These are phyloP conservation scores for Aspergillus pseudoterreus DNA, from an alignment of 2,329 filamentous ascomycete genomes.

Conservation along the genomic window DNA sequence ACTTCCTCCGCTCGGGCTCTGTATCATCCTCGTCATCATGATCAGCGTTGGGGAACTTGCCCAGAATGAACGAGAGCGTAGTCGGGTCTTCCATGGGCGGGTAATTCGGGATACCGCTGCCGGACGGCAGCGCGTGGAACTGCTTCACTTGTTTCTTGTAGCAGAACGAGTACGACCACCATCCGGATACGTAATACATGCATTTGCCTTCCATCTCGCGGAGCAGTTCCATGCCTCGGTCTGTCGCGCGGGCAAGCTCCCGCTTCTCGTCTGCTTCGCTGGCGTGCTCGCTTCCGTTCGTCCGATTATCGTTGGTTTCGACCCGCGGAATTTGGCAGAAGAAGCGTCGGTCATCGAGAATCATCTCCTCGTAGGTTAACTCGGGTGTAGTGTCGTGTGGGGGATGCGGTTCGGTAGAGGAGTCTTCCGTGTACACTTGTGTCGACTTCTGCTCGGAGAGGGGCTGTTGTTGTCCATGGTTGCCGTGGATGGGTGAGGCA, in stretches of 20 bases:
- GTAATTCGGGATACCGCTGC: conserved; percentile 62
- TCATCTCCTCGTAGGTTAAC: conserved; percentile 67
- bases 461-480: conserved; percentile 10
- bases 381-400: conserved; percentile 28
- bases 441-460: conserved; percentile 10
- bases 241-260: conserved; percentile 72
- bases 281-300: conserved; percentile 57
- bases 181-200: conserved; percentile 79
- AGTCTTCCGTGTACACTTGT: conserved; percentile 23
- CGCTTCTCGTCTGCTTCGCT: conserved; percentile 68
- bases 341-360: conserved; percentile 65
- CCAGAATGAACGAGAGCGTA: conserved; percentile 73
- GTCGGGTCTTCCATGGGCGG: conserved; percentile 74
- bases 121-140: conserved; percentile 76
- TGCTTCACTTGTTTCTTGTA: conserved; percentile 84
- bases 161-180: conserved; percentile 97
- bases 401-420: conserved; percentile 54
- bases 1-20: conserved; percentile 24
- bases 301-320: conserved; percentile 61
- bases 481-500: conserved; percentile 12
- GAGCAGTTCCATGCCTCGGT: conserved; percentile 75
- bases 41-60: conserved; percentile 50
- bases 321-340: conserved; percentile 81
- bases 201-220: conserved; percentile 73
- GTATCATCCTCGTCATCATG: conserved; percentile 30